Base-by-base conservation (phyloP, 805 yeast genomes). In the Saccharomycopsis schoenii region DNA sequence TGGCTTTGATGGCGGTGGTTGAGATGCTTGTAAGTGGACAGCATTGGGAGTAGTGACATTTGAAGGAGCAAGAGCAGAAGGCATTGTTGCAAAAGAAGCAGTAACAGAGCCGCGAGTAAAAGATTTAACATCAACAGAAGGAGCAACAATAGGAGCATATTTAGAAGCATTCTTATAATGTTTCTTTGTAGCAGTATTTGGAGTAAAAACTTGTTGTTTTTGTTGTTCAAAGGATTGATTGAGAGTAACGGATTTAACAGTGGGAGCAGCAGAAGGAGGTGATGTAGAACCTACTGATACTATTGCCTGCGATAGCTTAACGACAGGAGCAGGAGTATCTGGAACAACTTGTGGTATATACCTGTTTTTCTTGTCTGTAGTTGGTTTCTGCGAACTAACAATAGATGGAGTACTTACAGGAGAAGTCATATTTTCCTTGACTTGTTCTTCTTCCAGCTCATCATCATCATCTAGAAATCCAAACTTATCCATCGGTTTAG, bases 401-500 rank as follows among this genome's bases (percentile, higher is more conserved):
- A 29, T 6, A 29, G 34, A 29, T 6, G 34, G 34, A 29, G 34
- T 4, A 29, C 6, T 6, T 29, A 29, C 34, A 29, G 34, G 6
- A 29, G 6, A 6, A 29, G 34, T 6, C 34, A 29, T 29, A 6
- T 29, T 29, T 29, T 29, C 34, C 34, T 29, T 29, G 34, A n/a
- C n/a, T 29, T 29, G 34, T 29, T 47, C 55, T 8, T 58, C 56
- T 19, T 59, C 61, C 41, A 47, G 57, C 15, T 58, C 60, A 1
- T 37, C 42, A 39, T 51, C 60, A 19, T 58, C 60, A 25, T 50
- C 57, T 47, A 59, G 24, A 39, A 56, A 56, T 17, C 59, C 59
- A 56, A 56, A 56, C 36, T 59, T 59, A 24, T 59, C 51, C n/a
- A 50, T 39, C 6, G 34, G 21, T 24, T 34, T 57, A 42, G 41